These are phyloP conservation scores for Coemansia sp. DNA, from an alignment of 192 early-diverging fungal genomes.

Conservation along the genomic window DNA sequence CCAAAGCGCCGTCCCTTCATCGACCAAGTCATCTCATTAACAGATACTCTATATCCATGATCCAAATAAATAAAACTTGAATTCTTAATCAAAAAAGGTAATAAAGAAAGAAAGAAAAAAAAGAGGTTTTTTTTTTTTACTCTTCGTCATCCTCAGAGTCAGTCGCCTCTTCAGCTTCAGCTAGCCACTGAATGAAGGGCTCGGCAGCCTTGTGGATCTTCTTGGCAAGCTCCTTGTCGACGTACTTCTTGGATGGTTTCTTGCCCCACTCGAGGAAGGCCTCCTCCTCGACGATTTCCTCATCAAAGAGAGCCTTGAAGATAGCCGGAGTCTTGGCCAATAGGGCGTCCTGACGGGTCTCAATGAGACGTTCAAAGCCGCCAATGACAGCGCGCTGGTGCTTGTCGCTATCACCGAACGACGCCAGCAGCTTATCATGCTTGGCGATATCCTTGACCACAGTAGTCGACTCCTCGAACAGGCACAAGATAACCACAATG, in stretches of 20 bases:
- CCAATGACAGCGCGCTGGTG: slow-evolving; percentile 87
- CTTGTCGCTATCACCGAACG: slow-evolving; percentile 82
- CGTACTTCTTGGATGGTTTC: slow-evolving; percentile 81
- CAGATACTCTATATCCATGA: slow-evolving; percentile 27
- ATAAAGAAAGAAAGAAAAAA: slow-evolving; percentile 8
- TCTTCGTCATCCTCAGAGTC: slow-evolving; percentile 44
- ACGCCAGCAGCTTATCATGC: slow-evolving; percentile 67
- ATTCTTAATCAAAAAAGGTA: slow-evolving; percentile 7
- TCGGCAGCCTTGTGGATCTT: slow-evolving; percentile 81
- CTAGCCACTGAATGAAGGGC: slow-evolving; percentile 91
- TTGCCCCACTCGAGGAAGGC: slow-evolving; percentile 88
- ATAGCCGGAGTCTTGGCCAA: slow-evolving; percentile 73
- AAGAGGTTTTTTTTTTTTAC: too few species aligned
- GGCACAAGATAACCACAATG: slow-evolving; percentile 78
- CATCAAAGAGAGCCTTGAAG: slow-evolving; percentile 88
- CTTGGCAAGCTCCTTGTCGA: slow-evolving; percentile 79
- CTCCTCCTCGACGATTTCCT: slow-evolving; percentile 92
- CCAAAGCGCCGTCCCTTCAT: slow-evolving; percentile 64
- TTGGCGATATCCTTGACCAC: slow-evolving; percentile 72
- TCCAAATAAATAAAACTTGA: not conserved
- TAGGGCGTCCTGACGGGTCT: slow-evolving; percentile 58
- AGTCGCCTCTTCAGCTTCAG: slow-evolving; percentile 75
- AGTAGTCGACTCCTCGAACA: slow-evolving; percentile 66
- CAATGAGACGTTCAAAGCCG: slow-evolving; percentile 87
- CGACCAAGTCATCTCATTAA: slow-evolving; percentile 54